These are phyloP conservation scores for Closterium sp. DNA, from an alignment of 139 green algal species.

Conservation along the genomic window DNA sequence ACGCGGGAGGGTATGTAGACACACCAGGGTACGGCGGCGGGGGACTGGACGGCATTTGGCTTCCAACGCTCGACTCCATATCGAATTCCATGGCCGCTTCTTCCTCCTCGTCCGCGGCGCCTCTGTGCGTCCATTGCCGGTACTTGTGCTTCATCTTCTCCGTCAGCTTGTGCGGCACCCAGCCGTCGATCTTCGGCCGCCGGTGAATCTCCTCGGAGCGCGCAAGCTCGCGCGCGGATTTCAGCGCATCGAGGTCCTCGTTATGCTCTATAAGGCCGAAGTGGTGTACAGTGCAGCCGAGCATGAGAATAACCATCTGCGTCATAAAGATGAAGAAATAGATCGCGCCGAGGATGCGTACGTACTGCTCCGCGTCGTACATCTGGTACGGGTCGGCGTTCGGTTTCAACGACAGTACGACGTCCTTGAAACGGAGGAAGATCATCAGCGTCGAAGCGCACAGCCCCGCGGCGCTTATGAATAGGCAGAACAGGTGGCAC, in stretches of 20 bases:
- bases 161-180: neutral
- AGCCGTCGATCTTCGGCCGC: constrained; percentile 5
- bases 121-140: neutral
- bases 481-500: constrained; percentile 28
- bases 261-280: constrained; percentile 37
- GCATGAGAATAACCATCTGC: constrained; percentile 27
- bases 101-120: neutral
- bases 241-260: constrained; percentile 25
- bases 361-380: constrained; percentile 9
- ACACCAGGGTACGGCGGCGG: neutral
- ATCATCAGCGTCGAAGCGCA: constrained; percentile 21
- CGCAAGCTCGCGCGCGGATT: neutral
- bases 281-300: constrained; percentile 24
- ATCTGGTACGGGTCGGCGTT: neutral
- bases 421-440: constrained; percentile 28
- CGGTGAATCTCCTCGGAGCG: neutral
- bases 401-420: neutral
- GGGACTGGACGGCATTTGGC: neutral
- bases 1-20: neutral
- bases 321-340: constrained; percentile 38
- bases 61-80: neutral
- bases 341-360: constrained; percentile 23
- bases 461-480: constrained; percentile 33
- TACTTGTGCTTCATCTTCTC: constrained; percentile 34
- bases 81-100: neutral